Base-by-base conservation (phyloP, 2,329 filamentous ascomycete species). In the Madurella fahalii region DNA sequence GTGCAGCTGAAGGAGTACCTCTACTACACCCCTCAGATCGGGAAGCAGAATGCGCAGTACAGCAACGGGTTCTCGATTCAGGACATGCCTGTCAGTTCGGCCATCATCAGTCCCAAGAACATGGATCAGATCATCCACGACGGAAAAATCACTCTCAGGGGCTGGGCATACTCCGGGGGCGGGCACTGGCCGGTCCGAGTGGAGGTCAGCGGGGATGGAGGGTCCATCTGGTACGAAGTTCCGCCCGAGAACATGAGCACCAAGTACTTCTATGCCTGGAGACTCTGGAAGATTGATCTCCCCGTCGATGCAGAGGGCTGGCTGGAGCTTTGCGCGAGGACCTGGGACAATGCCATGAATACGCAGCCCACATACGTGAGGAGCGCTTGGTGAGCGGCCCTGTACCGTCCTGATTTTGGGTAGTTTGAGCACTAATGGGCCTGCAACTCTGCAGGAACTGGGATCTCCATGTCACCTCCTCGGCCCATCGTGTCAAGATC, bases 51-150 rank as follows among this genome's bases (percentile, higher is more conserved):
- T n/a, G n/a, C n/a, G 11, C 85, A 89, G 65, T 71, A 84, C 0
- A 85, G 84, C 11, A 88, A 87, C 76, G 11, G 72, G 70, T 84
- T 85, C 57, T 80, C 79, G 58, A 88, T 86, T 62, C 85, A 89
- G 63, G 85, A 87, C 37, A 89, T 88, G 84, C 85, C 85, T 0
- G 84, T 88, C 3, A 81, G 77, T 45, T 81, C 76, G 15, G 85
- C 84, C 17, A 86, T 87, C 61, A 87, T 87, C 80, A 73, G 78
- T 0, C 85, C 85, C 0, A 72, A 74, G 70, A 77, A 78, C 17
- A 83, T 83, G 61, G 77, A 84, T n/a, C 76, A 80, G 1, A 74
- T 86, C 31, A 69, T 86, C 0, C 83, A 87, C 60, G 74, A 79
- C 15, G 83, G 84, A 9, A 75, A 71, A 45, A 84, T 87, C 49